A percentile compares a stretch with the other conserved stretches of the same genome.
These are phyloP conservation scores for Camillea tinctor DNA, from an alignment of 2,329 filamentous ascomycete species.

Conservation along the genomic window DNA sequence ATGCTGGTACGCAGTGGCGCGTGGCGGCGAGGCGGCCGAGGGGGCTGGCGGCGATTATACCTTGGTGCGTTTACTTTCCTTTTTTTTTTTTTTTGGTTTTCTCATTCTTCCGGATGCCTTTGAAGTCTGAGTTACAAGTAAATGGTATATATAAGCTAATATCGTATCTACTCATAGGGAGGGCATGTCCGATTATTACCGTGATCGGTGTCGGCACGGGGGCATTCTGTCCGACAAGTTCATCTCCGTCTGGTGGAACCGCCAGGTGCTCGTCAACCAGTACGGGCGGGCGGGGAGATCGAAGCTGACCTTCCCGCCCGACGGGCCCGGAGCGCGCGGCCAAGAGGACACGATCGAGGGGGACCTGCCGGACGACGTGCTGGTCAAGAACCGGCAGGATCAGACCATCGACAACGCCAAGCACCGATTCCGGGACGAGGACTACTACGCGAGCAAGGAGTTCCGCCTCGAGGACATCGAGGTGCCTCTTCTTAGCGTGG, in stretches of 20 bases:
- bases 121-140: too few species aligned
- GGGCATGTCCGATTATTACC: slow-evolving; percentile 54
- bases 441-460: slow-evolving; percentile 64
- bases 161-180: slow-evolving; percentile 33
- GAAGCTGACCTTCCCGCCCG: slow-evolving; percentile 30
- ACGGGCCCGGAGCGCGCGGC: slow-evolving; percentile 29
- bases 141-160: too few species aligned
- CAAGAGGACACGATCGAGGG: slow-evolving; percentile 57
- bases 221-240: slow-evolving; percentile 60
- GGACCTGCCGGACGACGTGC: slow-evolving; percentile 51
- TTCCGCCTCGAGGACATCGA: slow-evolving; percentile 65
- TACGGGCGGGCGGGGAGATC: slow-evolving; percentile 52
- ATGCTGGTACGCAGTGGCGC: slow-evolving; percentile 48
- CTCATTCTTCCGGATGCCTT: too few species aligned
- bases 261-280: slow-evolving; percentile 66
- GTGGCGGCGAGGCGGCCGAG: slow-evolving; percentile 47
- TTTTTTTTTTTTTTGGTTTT: background rate
- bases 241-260: slow-evolving; percentile 66
- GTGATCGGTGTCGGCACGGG: slow-evolving; percentile 59
- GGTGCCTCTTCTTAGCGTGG: slow-evolving; percentile 65
- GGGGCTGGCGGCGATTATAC: slow-evolving; percentile 47
- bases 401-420: slow-evolving; percentile 46
- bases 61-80: slow-evolving; percentile 30
- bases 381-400: slow-evolving; percentile 47
- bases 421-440: slow-evolving; percentile 59